These are phyloP conservation scores for Eutypella sp. DNA, from an alignment of 2,329 filamentous ascomycete species.

Conservation along the genomic window DNA sequence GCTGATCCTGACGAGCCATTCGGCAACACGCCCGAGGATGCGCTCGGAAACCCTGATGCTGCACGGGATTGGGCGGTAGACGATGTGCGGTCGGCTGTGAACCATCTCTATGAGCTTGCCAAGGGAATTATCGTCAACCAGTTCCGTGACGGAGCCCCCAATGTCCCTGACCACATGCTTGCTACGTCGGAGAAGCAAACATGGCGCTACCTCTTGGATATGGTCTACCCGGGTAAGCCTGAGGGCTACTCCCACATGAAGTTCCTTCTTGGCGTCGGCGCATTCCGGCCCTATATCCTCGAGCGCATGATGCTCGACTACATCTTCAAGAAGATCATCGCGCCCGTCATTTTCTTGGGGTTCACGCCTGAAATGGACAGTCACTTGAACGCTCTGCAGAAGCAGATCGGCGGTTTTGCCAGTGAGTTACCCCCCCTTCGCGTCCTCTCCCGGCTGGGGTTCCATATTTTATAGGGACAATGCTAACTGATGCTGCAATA, in stretches of 20 bases:
- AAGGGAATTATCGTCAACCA: constrained; percentile 24
- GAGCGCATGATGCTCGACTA: constrained; percentile 25
- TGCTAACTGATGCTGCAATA: constrained; percentile 10
- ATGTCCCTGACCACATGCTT: constrained; percentile 12
- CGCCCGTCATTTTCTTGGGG: constrained; percentile 23
- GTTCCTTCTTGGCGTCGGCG: constrained; percentile 15
- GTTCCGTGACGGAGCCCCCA: constrained; percentile 12
- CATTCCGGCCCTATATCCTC: constrained; percentile 21
- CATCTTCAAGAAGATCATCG: constrained; percentile 23
- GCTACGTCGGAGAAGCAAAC: constrained; percentile 15
- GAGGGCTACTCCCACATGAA: constrained; percentile 19
- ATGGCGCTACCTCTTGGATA: constrained; percentile 21
- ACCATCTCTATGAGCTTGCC: constrained; percentile 21
- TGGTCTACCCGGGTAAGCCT: constrained; percentile 15
- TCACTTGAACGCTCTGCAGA: constrained; percentile 23
- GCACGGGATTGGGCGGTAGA: constrained; percentile 18
- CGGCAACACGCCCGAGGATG: background rate
- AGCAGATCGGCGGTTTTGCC: constrained; percentile 14
- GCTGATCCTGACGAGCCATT: background rate
- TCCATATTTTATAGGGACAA: background rate
- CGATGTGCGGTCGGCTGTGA: constrained; percentile 19
- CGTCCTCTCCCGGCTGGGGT: background rate
- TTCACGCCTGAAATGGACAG: constrained; percentile 20
- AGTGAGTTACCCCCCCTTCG: constrained; percentile 5
- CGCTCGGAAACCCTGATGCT: constrained; percentile 11